These are phyloP conservation scores for Rubus idaeus DNA, from an alignment of 306 rosid genomes.

Conservation along the genomic window DNA sequence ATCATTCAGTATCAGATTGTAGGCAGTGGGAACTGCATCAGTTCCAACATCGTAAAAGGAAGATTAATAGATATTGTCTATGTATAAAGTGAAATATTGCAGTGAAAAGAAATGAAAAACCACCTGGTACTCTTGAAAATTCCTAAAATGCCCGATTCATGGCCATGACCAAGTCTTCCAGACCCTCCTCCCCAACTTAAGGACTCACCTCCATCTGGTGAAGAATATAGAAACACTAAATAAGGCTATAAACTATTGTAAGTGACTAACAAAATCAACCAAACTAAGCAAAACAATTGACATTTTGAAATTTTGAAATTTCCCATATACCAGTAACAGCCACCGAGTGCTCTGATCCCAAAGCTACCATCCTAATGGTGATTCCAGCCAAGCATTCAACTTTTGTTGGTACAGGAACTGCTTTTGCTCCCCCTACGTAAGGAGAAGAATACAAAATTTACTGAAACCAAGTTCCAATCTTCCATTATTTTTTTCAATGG, in stretches of 20 bases:
- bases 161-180: slow-evolving; percentile 95
- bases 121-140: slow-evolving; percentile 73
- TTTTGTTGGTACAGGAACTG: slow-evolving; percentile 69
- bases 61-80: not conserved
- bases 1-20: not conserved
- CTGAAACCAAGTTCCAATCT: slow-evolving; percentile 15
- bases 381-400: slow-evolving; percentile 83
- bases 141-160: slow-evolving; percentile 61
- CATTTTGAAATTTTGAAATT: not conserved
- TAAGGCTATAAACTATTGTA: not conserved
- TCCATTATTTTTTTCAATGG: not conserved
- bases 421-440: slow-evolving; percentile 58
- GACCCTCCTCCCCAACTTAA: slow-evolving; percentile 97
- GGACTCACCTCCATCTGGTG: slow-evolving; percentile 73
- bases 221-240: slow-evolving; percentile 20
- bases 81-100: not conserved
- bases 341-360: slow-evolving; percentile 87
- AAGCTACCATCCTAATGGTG: slow-evolving; percentile 65
- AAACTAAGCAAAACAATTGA: not conserved
- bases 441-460: slow-evolving; percentile 26
- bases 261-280: not conserved
- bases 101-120: not conserved
- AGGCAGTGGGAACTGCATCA: not conserved
- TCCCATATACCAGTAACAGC: slow-evolving; percentile 70
- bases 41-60: not conserved